Evolutionary conservation across 352 stramenopile genomes (phyloP), one percentile per base, ranked within the genome.

Genomic region (Salisapilia sapeloensis): DNA sequence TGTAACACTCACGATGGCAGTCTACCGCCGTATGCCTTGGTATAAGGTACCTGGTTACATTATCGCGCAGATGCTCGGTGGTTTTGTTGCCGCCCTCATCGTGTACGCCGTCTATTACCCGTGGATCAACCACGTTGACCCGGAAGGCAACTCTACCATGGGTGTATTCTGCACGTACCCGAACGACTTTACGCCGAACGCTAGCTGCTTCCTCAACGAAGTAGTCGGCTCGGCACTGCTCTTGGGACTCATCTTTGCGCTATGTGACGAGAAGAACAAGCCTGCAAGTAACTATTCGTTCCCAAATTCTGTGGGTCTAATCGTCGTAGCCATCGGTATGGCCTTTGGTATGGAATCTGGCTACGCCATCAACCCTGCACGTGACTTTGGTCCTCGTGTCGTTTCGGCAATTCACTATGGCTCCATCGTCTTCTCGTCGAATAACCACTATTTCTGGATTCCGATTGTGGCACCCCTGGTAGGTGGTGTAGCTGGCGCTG

Each of bases 31-130:
- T 7, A 45, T 56, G 26, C 42, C 50, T 38, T 79, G 60, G 63
- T 45, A 49, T 16, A 71, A 74, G 38, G 60, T 74, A 23, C 51
- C 55, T 0, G 42, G 33, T n/a, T 79, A 75, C 42, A 24, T 65
- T 5, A 11, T 50, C 3, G 48, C 52, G 12, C 63, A 79, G 42
- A 40, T 51, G 10, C 30, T 72, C 15, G 63, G 57, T n/a, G 40
- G 46, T 2, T 76, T 76, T 36, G 22, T 52, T 7, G 54, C 24
- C 25, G 43, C 50, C 17, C 27, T 53, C 33, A 33, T 59, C 24
- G 25, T 61, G 24, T 59, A 50, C 35, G 19, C 25, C 8, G 48
- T 61, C 23, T 61, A 50, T 40, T 44, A 54, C 41, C 42, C 44
- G 31, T 1, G 53, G 32, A 47, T 53, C 18, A 14, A 61, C 31